phyloP scores from a whole-genome alignment of 2,329 filamentous ascomycete genomes.

The Lachnellula suecica region DNA sequence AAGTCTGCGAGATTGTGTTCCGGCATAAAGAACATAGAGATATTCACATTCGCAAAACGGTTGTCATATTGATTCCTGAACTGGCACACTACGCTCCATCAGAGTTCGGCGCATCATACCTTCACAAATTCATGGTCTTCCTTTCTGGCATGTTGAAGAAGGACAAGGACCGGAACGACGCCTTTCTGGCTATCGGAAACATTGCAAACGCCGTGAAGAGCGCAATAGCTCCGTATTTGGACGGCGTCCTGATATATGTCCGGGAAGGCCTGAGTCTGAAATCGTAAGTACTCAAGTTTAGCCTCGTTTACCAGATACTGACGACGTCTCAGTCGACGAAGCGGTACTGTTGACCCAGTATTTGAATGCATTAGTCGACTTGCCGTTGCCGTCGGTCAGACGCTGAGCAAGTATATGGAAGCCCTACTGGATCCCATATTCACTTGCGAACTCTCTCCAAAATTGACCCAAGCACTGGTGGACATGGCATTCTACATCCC shows the following conservation, averaged over 20 bases:
- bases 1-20: conserved; percentile 89
- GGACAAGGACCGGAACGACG: conserved; percentile 89
- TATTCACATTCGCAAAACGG: conserved; percentile 80
- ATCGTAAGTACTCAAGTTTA: conserved; percentile 48
- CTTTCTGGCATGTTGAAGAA: conserved; percentile 91
- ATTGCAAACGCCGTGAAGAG: conserved; percentile 96
- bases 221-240: conserved; percentile 90
- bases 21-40: conserved; percentile 93
- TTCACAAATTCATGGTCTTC: conserved; percentile 97
- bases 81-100: conserved; percentile 89
- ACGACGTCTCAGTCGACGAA: conserved; percentile 38
- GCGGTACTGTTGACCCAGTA: conserved; percentile 65
- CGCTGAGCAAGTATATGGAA: conserved; percentile 97
- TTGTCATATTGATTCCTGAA: conserved; percentile 88
- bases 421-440: conserved; percentile 94
- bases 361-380: conserved; percentile 98
- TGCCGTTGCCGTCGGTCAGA: conserved; percentile 91
- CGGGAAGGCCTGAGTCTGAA: conserved; percentile 84
- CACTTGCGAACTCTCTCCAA: conserved; percentile 89
- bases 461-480: conserved; percentile 90
- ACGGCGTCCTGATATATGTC: conserved; percentile 91
- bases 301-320: conserved; percentile 19
- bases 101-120: conserved; percentile 82
- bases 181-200: conserved; percentile 93
- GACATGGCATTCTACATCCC: conserved; percentile 99